Percentiles rank a stretch among this genome's conserved stretches.
phyloP scores from a whole-genome alignment of 1,284 basidiomycete species.

The Tilletiaria anomala region DNA sequence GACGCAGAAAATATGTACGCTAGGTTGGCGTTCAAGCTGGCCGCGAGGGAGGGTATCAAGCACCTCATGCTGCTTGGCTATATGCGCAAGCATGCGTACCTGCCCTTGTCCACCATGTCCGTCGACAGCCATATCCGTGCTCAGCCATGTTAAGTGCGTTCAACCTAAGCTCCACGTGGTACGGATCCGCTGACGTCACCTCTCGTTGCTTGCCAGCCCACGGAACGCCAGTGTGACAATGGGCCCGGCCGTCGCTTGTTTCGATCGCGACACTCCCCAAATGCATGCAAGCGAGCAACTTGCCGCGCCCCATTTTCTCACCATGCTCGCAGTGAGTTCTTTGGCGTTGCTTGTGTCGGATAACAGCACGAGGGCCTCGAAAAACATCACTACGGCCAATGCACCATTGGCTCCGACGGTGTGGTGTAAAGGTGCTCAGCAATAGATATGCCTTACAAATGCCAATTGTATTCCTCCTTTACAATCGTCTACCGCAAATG shows the following conservation, averaged over 20 bases:
- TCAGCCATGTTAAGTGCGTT: constrained; percentile 47
- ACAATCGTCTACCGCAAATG: no score
- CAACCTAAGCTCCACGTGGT: neutral
- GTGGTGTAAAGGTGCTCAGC: neutral
- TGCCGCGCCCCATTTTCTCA: no score
- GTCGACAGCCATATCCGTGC: constrained; percentile 62
- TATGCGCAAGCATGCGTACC: constrained; percentile 50
- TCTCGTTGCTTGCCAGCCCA: constrained; percentile 36
- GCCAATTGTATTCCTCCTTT: no score
- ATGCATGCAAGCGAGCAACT: no score
- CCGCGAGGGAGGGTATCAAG: constrained; percentile 58
- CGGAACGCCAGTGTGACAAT: constrained; percentile 64
- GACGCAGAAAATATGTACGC: constrained; percentile 61
- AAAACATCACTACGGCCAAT: neutral
- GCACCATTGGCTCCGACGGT: neutral
- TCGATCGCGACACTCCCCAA: constrained; percentile 53
- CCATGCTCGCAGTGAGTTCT: no score
- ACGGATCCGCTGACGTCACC: neutral
- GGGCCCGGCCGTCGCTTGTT: constrained; percentile 56
- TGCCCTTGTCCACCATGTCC: constrained; percentile 59
- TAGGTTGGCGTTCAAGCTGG: constrained; percentile 49
- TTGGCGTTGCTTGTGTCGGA: no score
- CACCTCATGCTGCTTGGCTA: constrained; percentile 48
- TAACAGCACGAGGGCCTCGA: no score
- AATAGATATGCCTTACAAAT: no score